A percentile compares a stretch with the other conserved stretches of the same genome.
phyloP scores from a whole-genome alignment of 2,329 filamentous ascomycete genomes.

The Paramyrothecium roridum region DNA sequence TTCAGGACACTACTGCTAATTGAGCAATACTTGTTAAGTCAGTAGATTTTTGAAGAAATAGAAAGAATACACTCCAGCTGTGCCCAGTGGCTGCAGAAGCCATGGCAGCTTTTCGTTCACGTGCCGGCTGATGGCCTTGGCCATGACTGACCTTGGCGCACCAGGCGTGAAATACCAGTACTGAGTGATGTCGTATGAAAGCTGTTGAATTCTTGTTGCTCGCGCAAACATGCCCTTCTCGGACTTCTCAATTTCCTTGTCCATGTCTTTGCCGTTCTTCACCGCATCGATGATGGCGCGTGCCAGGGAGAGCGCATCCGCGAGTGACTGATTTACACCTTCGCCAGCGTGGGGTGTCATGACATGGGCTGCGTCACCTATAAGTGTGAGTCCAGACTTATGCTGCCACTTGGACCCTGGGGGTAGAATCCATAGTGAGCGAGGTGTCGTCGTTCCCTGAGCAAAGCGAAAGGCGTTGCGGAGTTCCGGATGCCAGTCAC shows the following conservation, averaged over 20 bases:
- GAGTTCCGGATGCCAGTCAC: slow-evolving; percentile 39
- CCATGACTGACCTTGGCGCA: slow-evolving; percentile 39
- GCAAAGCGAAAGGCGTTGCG: slow-evolving; percentile 37
- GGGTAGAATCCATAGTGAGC: slow-evolving; percentile 52
- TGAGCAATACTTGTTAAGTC: slow-evolving; percentile 2
- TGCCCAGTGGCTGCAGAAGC: slow-evolving; percentile 25
- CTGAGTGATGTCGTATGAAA: slow-evolving; percentile 42
- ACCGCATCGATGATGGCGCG: slow-evolving; percentile 32
- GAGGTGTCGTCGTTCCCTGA: slow-evolving; percentile 32
- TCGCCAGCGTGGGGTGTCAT: slow-evolving; percentile 58
- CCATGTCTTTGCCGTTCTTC: slow-evolving; percentile 20
- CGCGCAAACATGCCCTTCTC: slow-evolving; percentile 37
- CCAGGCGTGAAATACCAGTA: slow-evolving; percentile 46
- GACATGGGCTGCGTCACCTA: slow-evolving; percentile 59
- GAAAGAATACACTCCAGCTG: slow-evolving; percentile 21
- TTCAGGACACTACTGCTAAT: background rate
- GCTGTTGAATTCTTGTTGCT: slow-evolving; percentile 30
- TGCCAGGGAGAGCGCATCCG: slow-evolving; percentile 49
- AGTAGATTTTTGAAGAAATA: slow-evolving; percentile 17
- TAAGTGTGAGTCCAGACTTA: slow-evolving; percentile 45
- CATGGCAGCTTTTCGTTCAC: slow-evolving; percentile 24
- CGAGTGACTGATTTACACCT: slow-evolving; percentile 56
- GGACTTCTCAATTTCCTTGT: slow-evolving; percentile 28
- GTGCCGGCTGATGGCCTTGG: slow-evolving; percentile 27
- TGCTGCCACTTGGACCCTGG: slow-evolving; percentile 45